Conservation (phyloP, 345 rosid species). For the Litchi chinensis region DNA sequence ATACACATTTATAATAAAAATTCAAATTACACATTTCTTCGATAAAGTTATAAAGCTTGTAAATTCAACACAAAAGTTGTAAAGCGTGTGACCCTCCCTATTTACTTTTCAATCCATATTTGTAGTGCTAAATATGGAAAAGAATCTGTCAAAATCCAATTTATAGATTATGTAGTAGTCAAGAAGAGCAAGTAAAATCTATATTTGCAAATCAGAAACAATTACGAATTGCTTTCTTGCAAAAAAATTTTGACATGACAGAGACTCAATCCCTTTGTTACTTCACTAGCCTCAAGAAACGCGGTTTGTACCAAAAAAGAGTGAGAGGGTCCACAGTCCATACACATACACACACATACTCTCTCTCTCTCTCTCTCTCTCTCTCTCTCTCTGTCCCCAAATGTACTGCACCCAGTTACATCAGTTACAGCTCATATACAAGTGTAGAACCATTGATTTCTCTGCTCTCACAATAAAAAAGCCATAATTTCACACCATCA, state of each 20-base stretch:
- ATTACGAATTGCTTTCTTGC: neutral
- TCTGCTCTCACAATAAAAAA: neutral
- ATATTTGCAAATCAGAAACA: neutral
- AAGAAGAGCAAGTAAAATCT: neutral
- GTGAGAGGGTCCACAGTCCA: neutral
- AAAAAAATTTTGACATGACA: neutral
- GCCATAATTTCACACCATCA: neutral
- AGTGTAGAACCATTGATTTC: conserved; percentile 12
- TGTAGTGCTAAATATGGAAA: no score
- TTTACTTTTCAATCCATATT: no score
- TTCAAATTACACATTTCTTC: no score
- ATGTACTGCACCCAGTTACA: neutral
- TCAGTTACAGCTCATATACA: conserved; percentile 15
- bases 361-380: no score
- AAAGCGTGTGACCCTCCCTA: no score
- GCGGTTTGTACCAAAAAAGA: conserved; percentile 4
- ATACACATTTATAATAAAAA: no score
- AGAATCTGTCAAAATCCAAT: no score
- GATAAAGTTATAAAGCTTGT: no score
- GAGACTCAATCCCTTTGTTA: neutral
- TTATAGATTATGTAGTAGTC: no score
- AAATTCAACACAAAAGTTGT: no score
- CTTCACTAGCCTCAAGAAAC: conserved; percentile 15
- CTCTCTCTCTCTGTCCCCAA: neutral
- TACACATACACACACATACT: no score